Base-by-base conservation (phyloP, 164 flowering plant genomes). In the Litsea cubeba region DNA sequence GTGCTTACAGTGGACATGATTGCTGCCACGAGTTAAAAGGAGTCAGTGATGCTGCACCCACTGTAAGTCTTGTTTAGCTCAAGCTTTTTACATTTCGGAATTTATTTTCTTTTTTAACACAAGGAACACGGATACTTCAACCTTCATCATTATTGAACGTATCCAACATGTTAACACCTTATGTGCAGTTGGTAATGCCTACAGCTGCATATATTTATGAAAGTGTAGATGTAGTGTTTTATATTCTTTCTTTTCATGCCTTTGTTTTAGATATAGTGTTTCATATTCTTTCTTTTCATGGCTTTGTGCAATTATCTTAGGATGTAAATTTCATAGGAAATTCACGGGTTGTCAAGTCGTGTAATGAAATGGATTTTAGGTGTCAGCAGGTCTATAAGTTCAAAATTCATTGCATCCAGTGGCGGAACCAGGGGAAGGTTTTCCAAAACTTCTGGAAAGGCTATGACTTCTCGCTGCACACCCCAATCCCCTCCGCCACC, bases 21-120 rank as follows among this genome's bases (percentile, higher is more conserved):
- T 81, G 83, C 85, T 85, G 84, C 83, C 40, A 75, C 32, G 65
- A 84, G 68, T 68, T 93, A 20, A 84, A 74, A 71, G 86, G 78
- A 60, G 72, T 90, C 46, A 80, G 83, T 64, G 75, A 79, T 64
- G 92, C 97, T 74, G 87, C 88, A 65, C 90, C 93, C 12, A 83
- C 80, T 11, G 99, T 92, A 81, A 95, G 97, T 84, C 75, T 22
- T 51, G 54, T 72, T 24, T 32, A 60, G 50, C 23, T 72, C 25
- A 68, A 68, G 26, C 71, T 40, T 11, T 40, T 68, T 26, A n/a
- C 49, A 46, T 30, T 71, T 71, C 3, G 8, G 12, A 20, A 64
- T 20, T 65, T 51, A 65, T 28, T 24, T 25, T 12, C 46, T 63
- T n/a, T n/a, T 26, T 49, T 12, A 14, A 18, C 68, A 15, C 7